Evolutionary conservation across 2,329 filamentous ascomycete genomes (phyloP).

Genomic region (Didymosphaeria variabile): DNA sequence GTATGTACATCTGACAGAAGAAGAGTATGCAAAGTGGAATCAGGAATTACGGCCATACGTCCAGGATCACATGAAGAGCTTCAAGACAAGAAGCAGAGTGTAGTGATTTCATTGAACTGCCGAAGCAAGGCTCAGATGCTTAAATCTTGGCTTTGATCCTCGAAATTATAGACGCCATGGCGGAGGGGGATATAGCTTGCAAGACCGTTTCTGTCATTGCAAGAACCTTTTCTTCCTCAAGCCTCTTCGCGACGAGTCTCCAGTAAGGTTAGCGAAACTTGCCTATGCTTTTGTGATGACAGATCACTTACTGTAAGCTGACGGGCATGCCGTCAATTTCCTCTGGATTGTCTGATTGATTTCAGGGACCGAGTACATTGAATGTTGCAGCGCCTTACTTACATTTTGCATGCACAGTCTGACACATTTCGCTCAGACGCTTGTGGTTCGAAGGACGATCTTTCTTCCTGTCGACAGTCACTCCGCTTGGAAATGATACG

Average conservation of each 20-base stretch:
- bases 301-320: slow-evolving; percentile 46
- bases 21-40: slow-evolving; percentile 24
- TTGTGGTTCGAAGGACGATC: slow-evolving; percentile 43
- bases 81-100: not conserved
- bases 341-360: slow-evolving; percentile 45
- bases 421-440: slow-evolving; percentile 51
- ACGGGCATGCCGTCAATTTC: slow-evolving; percentile 56
- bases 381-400: slow-evolving; percentile 28
- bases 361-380: slow-evolving; percentile 14
- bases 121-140: not conserved
- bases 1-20: slow-evolving; percentile 25
- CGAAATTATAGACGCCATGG: slow-evolving; percentile 2
- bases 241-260: slow-evolving; percentile 49
- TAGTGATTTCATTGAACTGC: not conserved
- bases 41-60: slow-evolving; percentile 16
- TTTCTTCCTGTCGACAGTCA: slow-evolving; percentile 50
- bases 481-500: slow-evolving; percentile 55
- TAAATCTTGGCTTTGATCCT: slow-evolving; percentile 10
- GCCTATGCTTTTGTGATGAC: not conserved
- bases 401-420: slow-evolving; percentile 52
- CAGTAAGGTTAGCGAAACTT: slow-evolving; percentile 7
- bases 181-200: slow-evolving; percentile 33
- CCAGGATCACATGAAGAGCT: not conserved
- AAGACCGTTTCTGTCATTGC: slow-evolving; percentile 50
- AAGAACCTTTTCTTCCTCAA: slow-evolving; percentile 56